These are phyloP conservation scores for Termitomyces heimii DNA, from an alignment of 768 basidiomycete genomes.

Conservation along the genomic window DNA sequence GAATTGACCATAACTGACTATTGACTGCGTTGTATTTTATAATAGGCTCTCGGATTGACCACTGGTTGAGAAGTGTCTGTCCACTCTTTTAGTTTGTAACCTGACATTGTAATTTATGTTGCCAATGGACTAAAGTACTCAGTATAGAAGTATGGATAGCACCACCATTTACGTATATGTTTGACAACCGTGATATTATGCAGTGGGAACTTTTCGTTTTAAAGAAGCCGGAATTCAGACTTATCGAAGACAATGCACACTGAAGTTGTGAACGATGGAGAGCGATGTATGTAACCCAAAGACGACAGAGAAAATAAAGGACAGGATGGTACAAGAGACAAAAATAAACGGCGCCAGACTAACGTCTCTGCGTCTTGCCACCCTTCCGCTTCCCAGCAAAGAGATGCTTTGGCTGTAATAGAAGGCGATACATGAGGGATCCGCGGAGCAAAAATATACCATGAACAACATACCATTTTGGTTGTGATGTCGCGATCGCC, in stretches of 20 bases:
- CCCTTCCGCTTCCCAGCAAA: constrained; percentile 81
- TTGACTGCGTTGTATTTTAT: not conserved
- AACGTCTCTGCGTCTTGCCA: constrained; percentile 79
- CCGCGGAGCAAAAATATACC: constrained; percentile 3
- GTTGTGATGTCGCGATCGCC: constrained; percentile 73
- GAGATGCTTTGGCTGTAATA: constrained; percentile 73
- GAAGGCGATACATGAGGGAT: constrained; percentile 6
- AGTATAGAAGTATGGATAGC: not conserved
- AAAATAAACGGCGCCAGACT: constrained; percentile 16
- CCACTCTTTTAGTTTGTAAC: not conserved
- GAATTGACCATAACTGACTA: not conserved
- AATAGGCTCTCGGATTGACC: not conserved
- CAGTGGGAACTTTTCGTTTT: not conserved
- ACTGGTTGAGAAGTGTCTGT: not conserved
- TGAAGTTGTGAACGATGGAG: not conserved
- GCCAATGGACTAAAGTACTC: not conserved
- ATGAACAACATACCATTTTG: constrained; percentile 63
- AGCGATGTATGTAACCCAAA: not conserved
- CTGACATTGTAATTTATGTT: not conserved
- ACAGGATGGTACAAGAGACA: constrained; percentile 11
- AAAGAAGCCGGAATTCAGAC: not conserved
- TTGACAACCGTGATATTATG: not conserved
- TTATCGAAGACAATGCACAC: not conserved
- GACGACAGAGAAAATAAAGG: not conserved
- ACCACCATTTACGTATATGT: too few species aligned